phyloP scores from a whole-genome alignment of 73 alveolate genomes.

The Tetrahymena elliotti region DNA sequence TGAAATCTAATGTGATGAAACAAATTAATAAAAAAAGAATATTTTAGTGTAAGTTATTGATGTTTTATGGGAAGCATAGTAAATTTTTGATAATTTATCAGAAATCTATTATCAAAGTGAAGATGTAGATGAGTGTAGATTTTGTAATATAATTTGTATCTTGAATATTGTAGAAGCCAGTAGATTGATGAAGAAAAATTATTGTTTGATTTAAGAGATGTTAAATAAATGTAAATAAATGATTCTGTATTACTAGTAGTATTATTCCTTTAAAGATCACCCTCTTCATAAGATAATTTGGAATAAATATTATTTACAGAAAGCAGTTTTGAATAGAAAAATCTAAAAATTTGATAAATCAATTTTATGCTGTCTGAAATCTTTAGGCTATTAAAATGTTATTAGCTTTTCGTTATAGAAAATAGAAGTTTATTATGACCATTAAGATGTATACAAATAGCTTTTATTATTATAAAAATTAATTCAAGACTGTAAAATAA shows the following conservation, averaged over 20 bases:
- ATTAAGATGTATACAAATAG: neutral
- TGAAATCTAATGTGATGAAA: neutral
- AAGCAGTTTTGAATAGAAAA: neutral
- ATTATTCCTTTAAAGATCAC: neutral
- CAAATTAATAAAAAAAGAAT: no score
- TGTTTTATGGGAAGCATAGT: neutral
- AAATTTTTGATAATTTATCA: neutral
- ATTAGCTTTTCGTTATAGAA: neutral
- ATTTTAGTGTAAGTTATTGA: neutral
- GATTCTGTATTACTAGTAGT: no score
- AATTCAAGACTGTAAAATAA: neutral
- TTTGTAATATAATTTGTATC: neutral
- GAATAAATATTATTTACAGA: neutral
- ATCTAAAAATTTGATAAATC: neutral
- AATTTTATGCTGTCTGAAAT: neutral
- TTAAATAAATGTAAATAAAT: neutral
- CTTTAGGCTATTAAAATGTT: neutral
- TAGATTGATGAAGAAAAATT: neutral
- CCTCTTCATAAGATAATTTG: neutral
- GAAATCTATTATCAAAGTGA: neutral
- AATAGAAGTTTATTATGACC: neutral
- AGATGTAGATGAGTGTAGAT: neutral
- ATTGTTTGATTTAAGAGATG: neutral
- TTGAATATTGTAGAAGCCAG: neutral
- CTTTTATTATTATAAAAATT: no score